Base-by-base conservation (phyloP, 441 rosid genomes). In the Pelargonium fulgidum region DNA sequence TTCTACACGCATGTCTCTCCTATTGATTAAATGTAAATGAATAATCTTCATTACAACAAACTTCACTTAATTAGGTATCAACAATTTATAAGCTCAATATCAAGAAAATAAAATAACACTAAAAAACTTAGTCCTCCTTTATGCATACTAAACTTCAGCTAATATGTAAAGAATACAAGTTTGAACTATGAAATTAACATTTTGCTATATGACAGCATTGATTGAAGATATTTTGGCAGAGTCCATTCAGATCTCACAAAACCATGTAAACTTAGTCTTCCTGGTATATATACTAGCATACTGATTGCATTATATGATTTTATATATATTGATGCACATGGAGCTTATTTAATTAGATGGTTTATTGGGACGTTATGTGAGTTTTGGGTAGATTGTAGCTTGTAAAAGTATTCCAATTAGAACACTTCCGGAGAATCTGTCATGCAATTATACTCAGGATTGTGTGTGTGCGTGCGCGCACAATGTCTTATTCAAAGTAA, bases 391-490 rank as follows among this genome's bases (percentile, higher is more conserved):
- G 10, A 54, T 54, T 17, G 22, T 54, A 17, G 24, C 3, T 54
- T 17, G 10, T 54, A 54, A 19, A 7, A 54, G 1, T 54, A 54
- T 54, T 54, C 19, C 24, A 16, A 54, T 7, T 54, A 54, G 17
- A 17, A 54, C 61, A 54, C 3, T 54, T 54, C 19, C 24, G 17
- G 24, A 54, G 22, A 54, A 54, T 7, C 61, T 54, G 9, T 54
- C 61, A 14, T 54, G 24, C 61, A 54, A 54, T 54, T 54, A 54
- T 54, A 54, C 14, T 47, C 50, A 45, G 50, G 50, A 45, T 45
- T 45, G 50, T 45, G 52, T 45, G n/a, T 10, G 52, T 16, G 9
- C 1, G 9, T 2, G 3, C 8, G 61, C 9, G 12, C 11, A 1
- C 45, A 41, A 41, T 41, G 22, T 14, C 24, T 17, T 61, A 61